Evolutionary conservation across 306 rosid species (phyloP).

Genomic region (cucumber (Cucumis sativus)): Cucumber_9930_V3 NC_026659.2:6627001-6627500

Average conservation of each 20-base stretch:
- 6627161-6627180: background rate
- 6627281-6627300: background rate
- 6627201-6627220: constrained; percentile 5
- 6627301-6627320: background rate
- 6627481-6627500: too few species aligned
- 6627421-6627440: too few species aligned
- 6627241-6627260: background rate
- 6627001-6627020: constrained; percentile 23
- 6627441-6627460: too few species aligned
- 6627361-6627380: too few species aligned
- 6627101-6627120: background rate
- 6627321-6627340: background rate
- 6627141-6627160: background rate
- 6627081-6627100: background rate
- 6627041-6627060: background rate
- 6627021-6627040: background rate
- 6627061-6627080: constrained; percentile 33
- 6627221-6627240: background rate
- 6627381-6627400: too few species aligned
- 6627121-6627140: background rate
- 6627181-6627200: constrained; percentile 19
- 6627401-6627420: too few species aligned
- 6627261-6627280: constrained; percentile 11
- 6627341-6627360: background rate
- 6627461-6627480: too few species aligned